Evolutionary conservation across 345 rosid genomes (phyloP).

Genomic region (Passiflora organensis): DNA sequence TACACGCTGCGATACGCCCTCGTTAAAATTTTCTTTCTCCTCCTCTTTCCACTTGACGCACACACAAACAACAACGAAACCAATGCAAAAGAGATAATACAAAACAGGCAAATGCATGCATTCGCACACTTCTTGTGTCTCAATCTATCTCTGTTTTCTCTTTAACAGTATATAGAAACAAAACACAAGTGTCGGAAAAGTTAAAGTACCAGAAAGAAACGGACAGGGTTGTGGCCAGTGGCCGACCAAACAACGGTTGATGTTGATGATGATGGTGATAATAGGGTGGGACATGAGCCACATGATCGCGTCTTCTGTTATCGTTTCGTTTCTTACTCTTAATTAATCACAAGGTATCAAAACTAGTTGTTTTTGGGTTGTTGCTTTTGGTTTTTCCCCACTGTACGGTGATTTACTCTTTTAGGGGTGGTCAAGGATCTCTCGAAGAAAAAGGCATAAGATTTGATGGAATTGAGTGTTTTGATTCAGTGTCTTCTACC

Average conservation of each 20-base stretch:
- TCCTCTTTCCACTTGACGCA: conserved; percentile 7
- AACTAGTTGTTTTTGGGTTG: neutral
- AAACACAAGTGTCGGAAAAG: conserved; percentile 1
- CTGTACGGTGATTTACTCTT: neutral
- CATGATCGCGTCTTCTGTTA: conserved; percentile 20
- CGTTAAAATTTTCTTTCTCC: too few relatives aligned
- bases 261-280: conserved; percentile 25
- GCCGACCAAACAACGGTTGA: conserved; percentile 7
- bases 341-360: conserved; percentile 47
- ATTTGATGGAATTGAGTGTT: conserved; percentile 37
- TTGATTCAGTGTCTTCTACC: conserved; percentile 40
- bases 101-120: neutral
- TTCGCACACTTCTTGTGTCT: neutral
- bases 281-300: conserved; percentile 32
- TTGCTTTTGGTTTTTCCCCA: conserved; percentile 1
- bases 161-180: conserved; percentile 3
- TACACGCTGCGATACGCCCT: conserved; percentile 14
- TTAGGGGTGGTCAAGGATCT: neutral
- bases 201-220: too few relatives aligned
- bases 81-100: neutral
- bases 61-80: neutral
- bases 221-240: conserved; percentile 13
- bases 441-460: neutral
- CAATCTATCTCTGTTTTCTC: neutral
- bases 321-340: conserved; percentile 22